phyloP scores from a whole-genome alignment of 306 rosid genomes.

The Cucurbita ficifolia region DNA sequence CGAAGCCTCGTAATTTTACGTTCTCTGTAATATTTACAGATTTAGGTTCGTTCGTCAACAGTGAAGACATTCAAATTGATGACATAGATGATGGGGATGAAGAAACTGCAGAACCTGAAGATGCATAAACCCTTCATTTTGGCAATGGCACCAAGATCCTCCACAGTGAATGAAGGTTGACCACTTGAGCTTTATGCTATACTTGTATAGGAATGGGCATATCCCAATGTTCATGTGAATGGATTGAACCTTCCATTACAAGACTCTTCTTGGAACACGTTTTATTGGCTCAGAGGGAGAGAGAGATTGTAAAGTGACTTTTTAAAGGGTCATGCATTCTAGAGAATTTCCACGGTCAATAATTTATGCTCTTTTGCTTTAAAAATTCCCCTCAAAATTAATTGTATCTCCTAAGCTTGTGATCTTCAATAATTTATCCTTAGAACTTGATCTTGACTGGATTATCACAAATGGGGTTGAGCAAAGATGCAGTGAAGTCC shows the following conservation, averaged over 20 bases:
- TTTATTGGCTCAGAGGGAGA: neutral
- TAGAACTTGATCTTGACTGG: slow-evolving; percentile 79
- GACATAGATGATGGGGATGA: slow-evolving; percentile 53
- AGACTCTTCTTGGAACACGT: neutral
- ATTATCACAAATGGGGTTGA: slow-evolving; percentile 48
- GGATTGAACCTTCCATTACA: neutral
- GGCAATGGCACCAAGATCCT: neutral
- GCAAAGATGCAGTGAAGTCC: slow-evolving; percentile 56
- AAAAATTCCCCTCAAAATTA: neutral
- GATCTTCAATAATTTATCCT: slow-evolving; percentile 13
- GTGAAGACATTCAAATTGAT: slow-evolving; percentile 68
- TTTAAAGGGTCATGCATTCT: neutral
- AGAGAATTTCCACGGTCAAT: neutral
- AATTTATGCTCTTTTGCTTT: neutral
- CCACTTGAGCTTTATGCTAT: neutral
- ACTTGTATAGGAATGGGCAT: neutral
- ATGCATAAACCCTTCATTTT: neutral
- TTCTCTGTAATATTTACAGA: neutral
- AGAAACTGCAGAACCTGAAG: slow-evolving; percentile 21
- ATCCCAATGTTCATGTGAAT: neutral
- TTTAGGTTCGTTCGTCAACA: slow-evolving; percentile 24
- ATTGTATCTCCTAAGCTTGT: neutral
- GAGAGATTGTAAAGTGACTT: neutral
- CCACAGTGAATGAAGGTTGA: neutral
- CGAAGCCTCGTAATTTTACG: neutral